These are phyloP conservation scores for Neofusicoccum laricinum DNA, from an alignment of 2,329 filamentous ascomycete genomes.

Conservation along the genomic window DNA sequence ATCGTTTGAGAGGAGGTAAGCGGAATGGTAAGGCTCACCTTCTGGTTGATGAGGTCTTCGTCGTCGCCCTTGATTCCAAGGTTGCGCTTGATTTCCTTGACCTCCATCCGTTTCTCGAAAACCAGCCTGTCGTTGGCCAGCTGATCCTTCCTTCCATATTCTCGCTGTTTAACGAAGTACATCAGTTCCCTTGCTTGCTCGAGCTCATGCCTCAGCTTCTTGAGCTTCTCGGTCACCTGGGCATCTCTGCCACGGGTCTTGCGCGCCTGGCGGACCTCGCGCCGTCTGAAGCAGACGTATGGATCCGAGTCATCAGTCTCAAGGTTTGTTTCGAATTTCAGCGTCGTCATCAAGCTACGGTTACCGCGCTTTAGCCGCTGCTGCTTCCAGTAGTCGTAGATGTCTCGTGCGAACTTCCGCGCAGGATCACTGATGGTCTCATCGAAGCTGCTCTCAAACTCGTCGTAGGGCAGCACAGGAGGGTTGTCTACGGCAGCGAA, in stretches of 20 bases:
- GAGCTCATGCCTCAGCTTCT: slow-evolving; percentile 83
- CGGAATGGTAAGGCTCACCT: slow-evolving; percentile 56
- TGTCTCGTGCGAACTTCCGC: slow-evolving; percentile 65
- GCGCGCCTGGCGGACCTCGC: slow-evolving; percentile 88
- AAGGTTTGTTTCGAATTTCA: slow-evolving; percentile 93
- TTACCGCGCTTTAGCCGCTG: slow-evolving; percentile 66
- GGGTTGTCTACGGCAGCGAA: slow-evolving; percentile 89
- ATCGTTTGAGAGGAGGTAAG: background rate
- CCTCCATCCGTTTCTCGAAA: slow-evolving; percentile 75
- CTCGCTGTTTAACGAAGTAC: slow-evolving; percentile 72
- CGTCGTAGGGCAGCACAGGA: slow-evolving; percentile 61
- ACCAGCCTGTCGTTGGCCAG: slow-evolving; percentile 72
- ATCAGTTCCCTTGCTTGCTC: slow-evolving; percentile 84
- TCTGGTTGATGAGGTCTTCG: slow-evolving; percentile 87
- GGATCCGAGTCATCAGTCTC: slow-evolving; percentile 95
- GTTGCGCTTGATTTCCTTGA: slow-evolving; percentile 86
- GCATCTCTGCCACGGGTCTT: slow-evolving; percentile 94
- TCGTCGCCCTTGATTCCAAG: slow-evolving; percentile 89
- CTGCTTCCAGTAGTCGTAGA: slow-evolving; percentile 88
- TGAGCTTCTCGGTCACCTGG: slow-evolving; percentile 91
- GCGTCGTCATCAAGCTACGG: slow-evolving; percentile 67
- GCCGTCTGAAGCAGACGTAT: slow-evolving; percentile 95
- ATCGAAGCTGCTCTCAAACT: slow-evolving; percentile 63
- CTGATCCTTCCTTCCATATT: slow-evolving; percentile 74
- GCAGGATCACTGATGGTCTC: slow-evolving; percentile 54